Conservation (phyloP, 768 basidiomycete species). For the Russula lepida region DNA sequence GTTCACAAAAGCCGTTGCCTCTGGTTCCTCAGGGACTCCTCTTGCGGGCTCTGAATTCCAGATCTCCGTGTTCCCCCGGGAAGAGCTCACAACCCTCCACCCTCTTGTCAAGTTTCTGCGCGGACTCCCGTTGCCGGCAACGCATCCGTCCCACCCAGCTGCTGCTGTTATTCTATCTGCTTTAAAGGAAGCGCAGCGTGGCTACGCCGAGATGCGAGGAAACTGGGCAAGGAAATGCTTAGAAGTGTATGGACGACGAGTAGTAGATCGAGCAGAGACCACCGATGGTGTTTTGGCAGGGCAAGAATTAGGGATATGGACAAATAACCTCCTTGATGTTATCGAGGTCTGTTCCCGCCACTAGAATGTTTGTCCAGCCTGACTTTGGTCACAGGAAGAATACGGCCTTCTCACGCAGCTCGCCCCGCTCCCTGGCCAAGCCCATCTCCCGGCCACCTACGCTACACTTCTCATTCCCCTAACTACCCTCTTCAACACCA, state of each 20-base stretch:
- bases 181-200: slow-evolving; percentile 68
- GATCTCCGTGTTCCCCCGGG: slow-evolving; percentile 46
- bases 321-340: slow-evolving; percentile 52
- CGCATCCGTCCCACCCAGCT: slow-evolving; percentile 78
- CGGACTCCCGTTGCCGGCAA: slow-evolving; percentile 63
- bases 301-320: slow-evolving; percentile 65
- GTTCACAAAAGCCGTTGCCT: slow-evolving; percentile 83
- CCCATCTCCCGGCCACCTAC: slow-evolving; percentile 50
- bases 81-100: slow-evolving; percentile 43
- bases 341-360: slow-evolving; percentile 45
- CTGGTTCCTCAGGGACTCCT: slow-evolving; percentile 71
- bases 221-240: slow-evolving; percentile 68
- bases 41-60: slow-evolving; percentile 51
- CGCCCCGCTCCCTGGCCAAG: slow-evolving; percentile 46
- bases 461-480: slow-evolving; percentile 56
- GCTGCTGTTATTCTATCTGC: slow-evolving; percentile 54
- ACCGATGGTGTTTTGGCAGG: slow-evolving; percentile 59
- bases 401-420: slow-evolving; percentile 57
- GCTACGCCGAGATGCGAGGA: slow-evolving; percentile 83
- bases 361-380: neutral
- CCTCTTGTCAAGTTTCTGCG: slow-evolving; percentile 66
- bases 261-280: slow-evolving; percentile 63
- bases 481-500: slow-evolving; percentile 54
- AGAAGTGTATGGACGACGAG: slow-evolving; percentile 59
- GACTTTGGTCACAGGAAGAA: slow-evolving; percentile 43